Evolutionary conservation across 2,329 filamentous ascomycete genomes (phyloP).

Genomic region (Monilinia laxa): DNA sequence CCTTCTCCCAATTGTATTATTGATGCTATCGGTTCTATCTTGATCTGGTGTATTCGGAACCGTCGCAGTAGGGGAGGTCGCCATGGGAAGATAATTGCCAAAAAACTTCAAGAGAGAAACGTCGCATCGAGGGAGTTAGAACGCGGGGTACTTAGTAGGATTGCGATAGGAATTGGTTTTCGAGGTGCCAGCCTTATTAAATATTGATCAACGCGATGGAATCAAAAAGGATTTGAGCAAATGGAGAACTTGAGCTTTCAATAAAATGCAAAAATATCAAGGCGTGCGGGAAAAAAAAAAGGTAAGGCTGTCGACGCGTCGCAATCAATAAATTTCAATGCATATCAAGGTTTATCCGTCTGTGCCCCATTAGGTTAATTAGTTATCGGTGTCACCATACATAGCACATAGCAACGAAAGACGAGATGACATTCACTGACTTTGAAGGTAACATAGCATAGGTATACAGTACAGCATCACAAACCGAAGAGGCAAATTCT

Average conservation of each 20-base stretch:
- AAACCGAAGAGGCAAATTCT: not conserved
- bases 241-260: not conserved
- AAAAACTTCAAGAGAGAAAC: conserved; percentile 18
- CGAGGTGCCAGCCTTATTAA: conserved; percentile 9
- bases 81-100: conserved; percentile 35
- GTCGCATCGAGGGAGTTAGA: conserved; percentile 33
- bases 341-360: conserved; percentile 13
- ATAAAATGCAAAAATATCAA: conserved; percentile 16
- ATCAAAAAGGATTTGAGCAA: conserved; percentile 2
- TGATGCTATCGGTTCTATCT: conserved; percentile 32
- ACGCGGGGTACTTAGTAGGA: not conserved
- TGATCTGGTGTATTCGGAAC: conserved; percentile 37
- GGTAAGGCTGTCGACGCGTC: conserved; percentile 31
- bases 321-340: conserved; percentile 26
- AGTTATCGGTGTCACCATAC: not conserved
- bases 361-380: conserved; percentile 4
- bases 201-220: conserved; percentile 2
- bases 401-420: not conserved
- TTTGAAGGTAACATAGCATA: not conserved
- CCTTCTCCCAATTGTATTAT: conserved; percentile 28
- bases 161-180: conserved; percentile 1
- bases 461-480: not conserved
- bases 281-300: conserved; percentile 27
- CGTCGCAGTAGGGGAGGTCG: conserved; percentile 30
- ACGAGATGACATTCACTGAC: not conserved